Base-by-base conservation (phyloP, 768 basidiomycete genomes). In the Tricholoma flavovirens region DNA sequence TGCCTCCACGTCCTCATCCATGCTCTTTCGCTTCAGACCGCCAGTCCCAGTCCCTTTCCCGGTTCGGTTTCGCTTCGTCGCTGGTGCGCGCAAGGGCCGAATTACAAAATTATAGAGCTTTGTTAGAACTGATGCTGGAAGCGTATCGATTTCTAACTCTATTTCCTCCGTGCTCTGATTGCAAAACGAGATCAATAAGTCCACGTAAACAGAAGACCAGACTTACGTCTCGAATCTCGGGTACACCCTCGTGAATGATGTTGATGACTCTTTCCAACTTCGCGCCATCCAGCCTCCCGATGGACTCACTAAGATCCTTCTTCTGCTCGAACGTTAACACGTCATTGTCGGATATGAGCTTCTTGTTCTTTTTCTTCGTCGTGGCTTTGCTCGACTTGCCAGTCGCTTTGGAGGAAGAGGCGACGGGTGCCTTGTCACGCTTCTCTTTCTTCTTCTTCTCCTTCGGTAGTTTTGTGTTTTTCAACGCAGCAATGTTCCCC, bases 61-160 rank as follows among this genome's bases (percentile, higher is more conserved):
- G 19, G 76, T 69, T 40, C 84, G 77, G 63, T 73, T 83, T 49
- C 88, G 83, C 58, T 84, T 83, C 17, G 80, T 81, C 40, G 84
- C 78, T 8, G 85, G 80, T 43, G 85, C 82, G 29, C 84, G 83
- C 57, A 86, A 69, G 0, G 91, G 91, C 9, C 89, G 85, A 56
- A 96, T 78, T 61, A 98, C 96, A 66, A 91, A 93, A 73, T 96
- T 95, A 77, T 98, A 99, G 26, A 99, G 80, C 73, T 93, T 92
- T 53, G 89, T 88, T 53, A 98, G 83, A 45, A 97, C 95, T 29
- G 81, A 71, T 6, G 90, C 78, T 49, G 97, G 95, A 30, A 99
- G 77, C 38, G 84, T 76, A 67, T 98, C 97, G 66, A 99, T 98
- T 72, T 99, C 97, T 42, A 99, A 83, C 71, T 99, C 97, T 66